Evolutionary conservation across 768 basidiomycete genomes (phyloP).

Genomic region (Hypholoma fasciculare): DNA sequence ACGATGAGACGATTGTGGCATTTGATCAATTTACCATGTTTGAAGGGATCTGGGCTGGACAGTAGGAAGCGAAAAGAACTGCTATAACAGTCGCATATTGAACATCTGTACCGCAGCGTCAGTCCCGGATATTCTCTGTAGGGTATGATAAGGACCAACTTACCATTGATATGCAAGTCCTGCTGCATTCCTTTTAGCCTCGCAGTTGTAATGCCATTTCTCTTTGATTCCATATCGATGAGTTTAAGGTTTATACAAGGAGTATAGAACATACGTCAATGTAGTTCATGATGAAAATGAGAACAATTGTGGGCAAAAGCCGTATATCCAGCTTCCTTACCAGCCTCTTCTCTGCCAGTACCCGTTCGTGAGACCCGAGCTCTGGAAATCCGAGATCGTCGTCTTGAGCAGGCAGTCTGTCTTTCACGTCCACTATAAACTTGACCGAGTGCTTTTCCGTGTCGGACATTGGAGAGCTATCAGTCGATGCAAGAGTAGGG

Average conservation of each 20-base stretch:
- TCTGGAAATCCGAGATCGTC: constrained; percentile 5
- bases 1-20: too few species aligned
- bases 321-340: constrained; percentile 57
- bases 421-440: constrained; percentile 1
- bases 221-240: constrained; percentile 23
- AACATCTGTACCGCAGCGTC: constrained; percentile 19
- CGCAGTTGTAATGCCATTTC: constrained; percentile 49
- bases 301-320: constrained; percentile 54
- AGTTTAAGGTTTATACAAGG: not conserved
- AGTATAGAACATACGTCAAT: constrained; percentile 49
- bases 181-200: constrained; percentile 50
- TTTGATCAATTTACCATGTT: constrained; percentile 52
- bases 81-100: constrained; percentile 26
- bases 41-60: constrained; percentile 64
- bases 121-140: not conserved
- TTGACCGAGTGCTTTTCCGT: constrained; percentile 12
- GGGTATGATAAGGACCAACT: not conserved
- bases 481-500: too few species aligned
- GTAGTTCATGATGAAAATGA: constrained; percentile 68
- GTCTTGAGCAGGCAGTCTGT: not conserved
- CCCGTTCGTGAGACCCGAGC: constrained; percentile 28
- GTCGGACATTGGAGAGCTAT: constrained; percentile 12
- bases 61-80: constrained; percentile 47
- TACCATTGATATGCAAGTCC: constrained; percentile 47
- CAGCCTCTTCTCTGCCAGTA: constrained; percentile 41